Percentiles rank a stretch among this genome's conserved stretches.
These are phyloP conservation scores for Terana coerulea DNA, from an alignment of 768 basidiomycete species.

Conservation along the genomic window DNA sequence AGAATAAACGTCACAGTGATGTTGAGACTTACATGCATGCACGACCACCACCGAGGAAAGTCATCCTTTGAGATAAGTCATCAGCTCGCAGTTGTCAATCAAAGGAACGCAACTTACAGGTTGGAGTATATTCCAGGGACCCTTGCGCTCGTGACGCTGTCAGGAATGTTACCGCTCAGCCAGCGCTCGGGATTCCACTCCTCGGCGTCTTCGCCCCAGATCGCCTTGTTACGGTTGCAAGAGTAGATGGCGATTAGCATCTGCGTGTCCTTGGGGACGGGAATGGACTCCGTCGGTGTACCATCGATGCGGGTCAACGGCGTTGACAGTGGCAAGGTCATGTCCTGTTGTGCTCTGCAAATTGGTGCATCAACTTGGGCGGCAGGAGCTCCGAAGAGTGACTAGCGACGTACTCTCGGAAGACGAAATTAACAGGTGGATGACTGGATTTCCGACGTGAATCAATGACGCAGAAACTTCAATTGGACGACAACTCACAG, in stretches of 20 bases:
- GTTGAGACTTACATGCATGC: slow-evolving; percentile 39
- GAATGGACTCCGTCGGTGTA: slow-evolving; percentile 30
- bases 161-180: slow-evolving; percentile 32
- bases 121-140: slow-evolving; percentile 43
- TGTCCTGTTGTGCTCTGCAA: slow-evolving; percentile 20
- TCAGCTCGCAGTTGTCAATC: neutral
- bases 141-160: slow-evolving; percentile 30
- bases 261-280: slow-evolving; percentile 37
- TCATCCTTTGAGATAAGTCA: slow-evolving; percentile 32
- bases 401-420: neutral
- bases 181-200: slow-evolving; percentile 53
- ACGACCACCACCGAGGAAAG: slow-evolving; percentile 40
- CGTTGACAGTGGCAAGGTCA: slow-evolving; percentile 37
- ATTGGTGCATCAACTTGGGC: too few relatives aligned
- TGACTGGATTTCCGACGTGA: too few relatives aligned
- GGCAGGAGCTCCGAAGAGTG: neutral
- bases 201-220: slow-evolving; percentile 44
- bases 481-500: too few relatives aligned
- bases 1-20: neutral
- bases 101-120: slow-evolving; percentile 28
- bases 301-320: slow-evolving; percentile 37
- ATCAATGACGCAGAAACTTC: too few relatives aligned
- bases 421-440: neutral
- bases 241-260: slow-evolving; percentile 36
- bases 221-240: slow-evolving; percentile 35